phyloP scores from a whole-genome alignment of 2,329 filamentous ascomycete species.

The Xylaria sp. region DNA sequence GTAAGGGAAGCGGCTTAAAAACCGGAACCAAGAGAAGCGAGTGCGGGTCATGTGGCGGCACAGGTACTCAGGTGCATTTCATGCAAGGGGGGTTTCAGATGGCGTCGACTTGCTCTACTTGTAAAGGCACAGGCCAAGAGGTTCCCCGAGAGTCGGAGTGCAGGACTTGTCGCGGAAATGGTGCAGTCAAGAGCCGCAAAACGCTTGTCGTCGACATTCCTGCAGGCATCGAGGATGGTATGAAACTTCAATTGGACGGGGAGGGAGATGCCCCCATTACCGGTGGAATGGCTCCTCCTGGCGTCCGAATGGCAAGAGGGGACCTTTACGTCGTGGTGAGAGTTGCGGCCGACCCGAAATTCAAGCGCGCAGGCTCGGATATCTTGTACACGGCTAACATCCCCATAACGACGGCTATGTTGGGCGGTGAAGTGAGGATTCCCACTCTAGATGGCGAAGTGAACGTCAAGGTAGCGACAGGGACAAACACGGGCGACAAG shows the following conservation, averaged over 20 bases:
- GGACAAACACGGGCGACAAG: slow-evolving; percentile 90
- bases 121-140: slow-evolving; percentile 76
- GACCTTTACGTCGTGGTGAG: slow-evolving; percentile 91
- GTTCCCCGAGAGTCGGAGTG: slow-evolving; percentile 85
- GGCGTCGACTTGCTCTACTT: slow-evolving; percentile 83
- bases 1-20: slow-evolving; percentile 84
- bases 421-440: slow-evolving; percentile 87
- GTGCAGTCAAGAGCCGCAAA: slow-evolving; percentile 81
- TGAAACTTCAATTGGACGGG: slow-evolving; percentile 83
- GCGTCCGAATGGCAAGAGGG: slow-evolving; percentile 71
- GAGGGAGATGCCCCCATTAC: slow-evolving; percentile 88
- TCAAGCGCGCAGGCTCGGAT: slow-evolving; percentile 85
- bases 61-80: slow-evolving; percentile 84
- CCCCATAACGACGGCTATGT: slow-evolving; percentile 87
- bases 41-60: slow-evolving; percentile 84
- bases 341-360: slow-evolving; percentile 88
- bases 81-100: slow-evolving; percentile 96
- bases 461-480: slow-evolving; percentile 87
- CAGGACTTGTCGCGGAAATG: slow-evolving; percentile 77
- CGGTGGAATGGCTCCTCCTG: slow-evolving; percentile 68
- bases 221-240: slow-evolving; percentile 93
- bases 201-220: slow-evolving; percentile 91
- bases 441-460: slow-evolving; percentile 91
- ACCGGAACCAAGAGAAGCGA: slow-evolving; percentile 72
- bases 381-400: slow-evolving; percentile 91